Conservation (phyloP, 345 rosid species). For the Fremontodendron californicum region DNA sequence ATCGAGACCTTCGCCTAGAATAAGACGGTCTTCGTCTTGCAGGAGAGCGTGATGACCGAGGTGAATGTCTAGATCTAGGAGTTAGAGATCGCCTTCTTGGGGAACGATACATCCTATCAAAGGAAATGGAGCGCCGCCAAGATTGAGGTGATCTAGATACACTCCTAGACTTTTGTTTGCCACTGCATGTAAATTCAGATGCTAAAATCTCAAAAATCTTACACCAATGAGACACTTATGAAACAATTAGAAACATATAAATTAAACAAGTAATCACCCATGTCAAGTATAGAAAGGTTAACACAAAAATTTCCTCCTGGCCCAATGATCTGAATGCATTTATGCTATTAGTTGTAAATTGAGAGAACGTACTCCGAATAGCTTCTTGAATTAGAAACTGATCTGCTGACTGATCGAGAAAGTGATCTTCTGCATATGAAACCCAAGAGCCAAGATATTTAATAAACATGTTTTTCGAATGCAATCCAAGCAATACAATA, state of each 20-base stretch:
- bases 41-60: constrained; percentile 36
- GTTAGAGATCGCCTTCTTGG: constrained; percentile 46
- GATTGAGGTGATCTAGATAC: constrained; percentile 56
- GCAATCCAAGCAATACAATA: background rate
- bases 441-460: background rate
- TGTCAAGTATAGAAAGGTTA: background rate
- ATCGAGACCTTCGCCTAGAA: constrained; percentile 6
- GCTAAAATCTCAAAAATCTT: background rate
- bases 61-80: constrained; percentile 47
- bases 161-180: constrained; percentile 56
- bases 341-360: background rate
- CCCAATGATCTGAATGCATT: background rate
- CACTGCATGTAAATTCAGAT: constrained; percentile 27
- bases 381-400: constrained; percentile 64
- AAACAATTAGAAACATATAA: background rate
- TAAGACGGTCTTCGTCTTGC: constrained; percentile 33
- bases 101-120: constrained; percentile 29
- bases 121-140: constrained; percentile 34
- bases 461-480: background rate
- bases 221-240: background rate
- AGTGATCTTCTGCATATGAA: constrained; percentile 51
- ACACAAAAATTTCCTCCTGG: background rate
- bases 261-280: background rate
- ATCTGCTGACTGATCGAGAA: constrained; percentile 49
- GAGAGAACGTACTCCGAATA: constrained; percentile 47